Evolutionary conservation across 2,329 filamentous ascomycete genomes (phyloP).

Genomic region (Cordyceps farinosa): DNA sequence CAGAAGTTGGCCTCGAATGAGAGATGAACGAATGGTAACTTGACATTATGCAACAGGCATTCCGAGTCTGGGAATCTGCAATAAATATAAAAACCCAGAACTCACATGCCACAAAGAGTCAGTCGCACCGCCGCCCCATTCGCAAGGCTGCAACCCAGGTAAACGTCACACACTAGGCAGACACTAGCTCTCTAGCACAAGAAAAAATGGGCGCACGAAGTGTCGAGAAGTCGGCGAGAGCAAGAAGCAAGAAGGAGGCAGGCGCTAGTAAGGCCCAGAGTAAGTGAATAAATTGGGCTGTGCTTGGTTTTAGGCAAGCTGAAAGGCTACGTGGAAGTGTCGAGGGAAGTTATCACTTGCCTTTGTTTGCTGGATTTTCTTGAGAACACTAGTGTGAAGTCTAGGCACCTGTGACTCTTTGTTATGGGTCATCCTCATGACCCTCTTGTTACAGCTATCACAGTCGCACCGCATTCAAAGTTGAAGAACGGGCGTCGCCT

Average conservation of each 20-base stretch:
- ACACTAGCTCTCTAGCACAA: neutral
- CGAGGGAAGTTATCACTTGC: no score
- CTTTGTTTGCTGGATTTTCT: no score
- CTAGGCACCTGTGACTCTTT: no score
- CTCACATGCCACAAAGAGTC: neutral
- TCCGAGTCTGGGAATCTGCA: neutral
- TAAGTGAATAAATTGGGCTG: neutral
- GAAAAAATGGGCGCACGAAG: neutral
- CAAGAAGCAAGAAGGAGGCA: neutral
- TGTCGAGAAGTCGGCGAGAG: neutral
- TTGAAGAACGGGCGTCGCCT: no score
- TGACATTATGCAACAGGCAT: neutral
- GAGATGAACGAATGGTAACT: neutral
- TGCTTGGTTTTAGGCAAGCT: neutral
- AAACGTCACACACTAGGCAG: neutral
- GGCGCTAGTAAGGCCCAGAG: neutral
- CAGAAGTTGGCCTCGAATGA: neutral
- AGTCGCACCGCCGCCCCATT: neutral
- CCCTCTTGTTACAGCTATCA: no score
- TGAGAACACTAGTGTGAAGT: no score
- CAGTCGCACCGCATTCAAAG: no score
- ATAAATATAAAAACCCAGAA: neutral
- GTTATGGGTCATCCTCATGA: no score
- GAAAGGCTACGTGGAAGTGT: neutral
- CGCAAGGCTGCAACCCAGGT: neutral